Evolutionary conservation across 2,329 filamentous ascomycete species (phyloP).

Genomic region (Acrodontium crateriforme): DNA sequence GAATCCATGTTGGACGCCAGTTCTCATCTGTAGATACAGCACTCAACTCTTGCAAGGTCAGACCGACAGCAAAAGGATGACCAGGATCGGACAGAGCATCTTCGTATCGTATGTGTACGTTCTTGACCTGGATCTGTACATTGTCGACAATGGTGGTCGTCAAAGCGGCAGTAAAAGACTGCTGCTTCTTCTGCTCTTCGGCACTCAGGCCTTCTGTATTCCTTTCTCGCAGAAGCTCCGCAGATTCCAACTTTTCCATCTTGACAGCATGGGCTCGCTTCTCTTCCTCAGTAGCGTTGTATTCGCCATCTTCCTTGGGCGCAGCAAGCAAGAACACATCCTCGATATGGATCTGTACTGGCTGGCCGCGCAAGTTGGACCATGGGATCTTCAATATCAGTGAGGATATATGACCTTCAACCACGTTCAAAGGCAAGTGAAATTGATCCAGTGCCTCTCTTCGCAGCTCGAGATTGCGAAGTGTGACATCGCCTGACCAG

Average conservation of each 20-base stretch:
- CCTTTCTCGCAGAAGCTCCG: slow-evolving; percentile 83
- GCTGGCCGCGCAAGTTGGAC: slow-evolving; percentile 90
- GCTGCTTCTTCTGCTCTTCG: slow-evolving; percentile 93
- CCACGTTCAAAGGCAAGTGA: slow-evolving; percentile 88
- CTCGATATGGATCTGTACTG: slow-evolving; percentile 88
- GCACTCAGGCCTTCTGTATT: slow-evolving; percentile 85
- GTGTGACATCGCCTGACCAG: slow-evolving; percentile 95
- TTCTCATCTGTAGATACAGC: slow-evolving; percentile 89
- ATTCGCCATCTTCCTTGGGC: slow-evolving; percentile 87
- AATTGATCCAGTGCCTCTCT: slow-evolving; percentile 94
- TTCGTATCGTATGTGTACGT: slow-evolving; percentile 96
- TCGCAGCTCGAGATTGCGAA: slow-evolving; percentile 81
- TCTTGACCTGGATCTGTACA: slow-evolving; percentile 92
- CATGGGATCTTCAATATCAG: slow-evolving; percentile 90
- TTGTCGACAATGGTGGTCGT: slow-evolving; percentile 98
- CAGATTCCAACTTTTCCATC: slow-evolving; percentile 96
- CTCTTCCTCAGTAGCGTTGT: slow-evolving; percentile 86
- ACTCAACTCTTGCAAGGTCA: slow-evolving; percentile 92
- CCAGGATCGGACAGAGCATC: slow-evolving; percentile 90
- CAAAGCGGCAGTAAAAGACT: slow-evolving; percentile 92
- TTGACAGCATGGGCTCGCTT: slow-evolving; percentile 78
- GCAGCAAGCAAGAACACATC: slow-evolving; percentile 93
- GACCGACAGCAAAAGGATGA: slow-evolving; percentile 82
- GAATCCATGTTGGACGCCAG: slow-evolving; percentile 93
- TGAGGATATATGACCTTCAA: slow-evolving; percentile 84